Evolutionary conservation across 169 alveolate genomes (phyloP).

Genomic region (Plasmodium malariae): DNA sequence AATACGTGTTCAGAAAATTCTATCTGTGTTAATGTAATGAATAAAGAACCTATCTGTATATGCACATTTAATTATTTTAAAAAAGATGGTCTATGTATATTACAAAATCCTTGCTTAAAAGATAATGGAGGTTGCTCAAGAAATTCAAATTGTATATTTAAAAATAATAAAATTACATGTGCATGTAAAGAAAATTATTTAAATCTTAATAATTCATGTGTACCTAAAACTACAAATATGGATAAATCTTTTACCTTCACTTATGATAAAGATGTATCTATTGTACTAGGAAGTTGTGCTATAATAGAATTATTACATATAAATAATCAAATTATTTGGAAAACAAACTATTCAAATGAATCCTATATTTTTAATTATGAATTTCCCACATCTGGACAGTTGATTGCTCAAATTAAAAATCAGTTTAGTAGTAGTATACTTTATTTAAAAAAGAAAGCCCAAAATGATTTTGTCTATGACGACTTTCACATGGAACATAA

Average conservation of each 20-base stretch:
- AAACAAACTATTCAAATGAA: conserved; percentile 23
- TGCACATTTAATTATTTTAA: conserved; percentile 57
- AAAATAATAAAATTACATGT: conserved; percentile 22
- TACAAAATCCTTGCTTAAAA: conserved; percentile 35
- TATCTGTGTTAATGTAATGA: conserved; percentile 41
- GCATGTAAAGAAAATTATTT: conserved; percentile 42
- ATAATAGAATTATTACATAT: conserved; percentile 13
- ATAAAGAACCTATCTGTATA: conserved; percentile 62
- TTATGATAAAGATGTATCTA: conserved; percentile 17
- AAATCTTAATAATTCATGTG: conserved; percentile 6
- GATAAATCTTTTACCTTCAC: conserved; percentile 11
- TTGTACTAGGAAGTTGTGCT: conserved; percentile 44
- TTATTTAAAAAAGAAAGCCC: conserved; percentile 23
- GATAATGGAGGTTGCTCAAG: conserved; percentile 52
- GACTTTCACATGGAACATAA: conserved; percentile 41
- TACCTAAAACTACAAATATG: conserved; percentile 5
- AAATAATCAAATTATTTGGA: conserved; percentile 45
- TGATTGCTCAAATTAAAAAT: conserved; percentile 21
- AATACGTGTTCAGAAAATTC: conserved; percentile 59
- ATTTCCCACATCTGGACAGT: conserved; percentile 16
- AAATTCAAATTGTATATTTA: conserved; percentile 20
- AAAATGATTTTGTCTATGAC: neutral
- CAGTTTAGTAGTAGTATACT: neutral
- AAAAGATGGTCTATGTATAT: conserved; percentile 13
- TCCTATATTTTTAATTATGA: conserved; percentile 41